phyloP scores from a whole-genome alignment of 2,329 filamentous ascomycete species.

The Emydomyces testavorans region DNA sequence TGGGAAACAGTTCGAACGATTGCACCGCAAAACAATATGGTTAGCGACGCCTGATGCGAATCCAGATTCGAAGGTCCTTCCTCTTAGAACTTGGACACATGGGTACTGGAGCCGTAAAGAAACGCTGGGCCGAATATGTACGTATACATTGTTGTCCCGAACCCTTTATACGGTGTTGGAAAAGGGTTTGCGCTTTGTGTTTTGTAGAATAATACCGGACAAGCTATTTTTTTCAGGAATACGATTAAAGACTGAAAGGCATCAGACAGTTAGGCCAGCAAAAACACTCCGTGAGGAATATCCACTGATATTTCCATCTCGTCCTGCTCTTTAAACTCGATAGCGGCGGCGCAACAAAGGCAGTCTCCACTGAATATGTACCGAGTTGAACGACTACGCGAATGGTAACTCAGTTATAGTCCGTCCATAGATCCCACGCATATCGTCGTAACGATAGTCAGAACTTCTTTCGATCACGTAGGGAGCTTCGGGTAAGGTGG shows the following conservation, averaged over 20 bases:
- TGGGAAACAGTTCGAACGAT: background rate
- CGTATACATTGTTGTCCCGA: too few species aligned
- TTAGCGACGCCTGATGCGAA: background rate
- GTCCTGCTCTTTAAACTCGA: background rate
- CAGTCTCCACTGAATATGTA: background rate
- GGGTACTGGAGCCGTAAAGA: background rate
- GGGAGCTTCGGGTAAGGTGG: background rate
- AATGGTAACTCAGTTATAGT: background rate
- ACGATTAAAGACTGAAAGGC: background rate
- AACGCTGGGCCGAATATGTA: background rate
- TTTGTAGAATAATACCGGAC: background rate
- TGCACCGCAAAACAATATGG: background rate
- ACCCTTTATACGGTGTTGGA: too few species aligned
- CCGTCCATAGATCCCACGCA: background rate
- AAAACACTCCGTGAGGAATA: background rate
- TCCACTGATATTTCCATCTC: background rate
- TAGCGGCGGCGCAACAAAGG: background rate
- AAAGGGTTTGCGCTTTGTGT: too few species aligned
- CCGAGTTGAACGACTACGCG: conserved; percentile 3
- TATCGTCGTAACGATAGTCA: too few species aligned
- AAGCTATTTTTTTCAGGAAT: background rate
- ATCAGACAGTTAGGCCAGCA: background rate
- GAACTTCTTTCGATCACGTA: too few species aligned
- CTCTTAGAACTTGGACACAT: background rate
- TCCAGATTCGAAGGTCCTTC: background rate